Conservation (phyloP, 768 basidiomycete species). For the Leccinum truebloodii region DNA sequence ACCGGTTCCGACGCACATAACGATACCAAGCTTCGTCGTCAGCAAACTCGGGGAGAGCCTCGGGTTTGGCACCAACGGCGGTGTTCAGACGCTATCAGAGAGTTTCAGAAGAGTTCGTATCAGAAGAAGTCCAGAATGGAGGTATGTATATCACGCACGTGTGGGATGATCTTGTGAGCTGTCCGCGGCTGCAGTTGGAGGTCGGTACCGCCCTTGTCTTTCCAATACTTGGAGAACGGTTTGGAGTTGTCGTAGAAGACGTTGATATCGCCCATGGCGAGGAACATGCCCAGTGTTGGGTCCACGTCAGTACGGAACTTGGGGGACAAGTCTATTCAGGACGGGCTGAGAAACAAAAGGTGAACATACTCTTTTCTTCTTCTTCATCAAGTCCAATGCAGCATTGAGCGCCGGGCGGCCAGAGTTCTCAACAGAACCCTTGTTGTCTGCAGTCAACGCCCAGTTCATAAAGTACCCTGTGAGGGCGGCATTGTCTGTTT, state of each 20-base stretch:
- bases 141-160: conserved; percentile 31
- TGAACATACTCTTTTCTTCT: conserved; percentile 18
- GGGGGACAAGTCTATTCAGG: background rate
- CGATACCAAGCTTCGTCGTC: conserved; percentile 38
- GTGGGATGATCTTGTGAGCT: conserved; percentile 39
- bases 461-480: conserved; percentile 53
- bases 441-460: conserved; percentile 16
- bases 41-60: conserved; percentile 36
- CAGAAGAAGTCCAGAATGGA: background rate
- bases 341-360: background rate
- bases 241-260: conserved; percentile 39
- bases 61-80: conserved; percentile 25
- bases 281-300: background rate
- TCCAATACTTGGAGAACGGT: conserved; percentile 38
- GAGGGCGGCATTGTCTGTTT: conserved; percentile 33
- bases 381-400: conserved; percentile 15
- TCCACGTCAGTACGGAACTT: conserved; percentile 17
- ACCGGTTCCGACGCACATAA: conserved; percentile 21
- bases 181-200: conserved; percentile 26
- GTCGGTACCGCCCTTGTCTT: conserved; percentile 25
- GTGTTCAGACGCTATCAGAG: conserved; percentile 34
- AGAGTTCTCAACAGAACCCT: conserved; percentile 11
- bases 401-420: background rate
- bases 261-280: conserved; percentile 17
- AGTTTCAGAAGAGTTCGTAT: background rate